A percentile compares a stretch with the other conserved stretches of the same genome.
These are phyloP conservation scores for Oemleria cerasiformis DNA, from an alignment of 306 rosid species.

Conservation along the genomic window DNA sequence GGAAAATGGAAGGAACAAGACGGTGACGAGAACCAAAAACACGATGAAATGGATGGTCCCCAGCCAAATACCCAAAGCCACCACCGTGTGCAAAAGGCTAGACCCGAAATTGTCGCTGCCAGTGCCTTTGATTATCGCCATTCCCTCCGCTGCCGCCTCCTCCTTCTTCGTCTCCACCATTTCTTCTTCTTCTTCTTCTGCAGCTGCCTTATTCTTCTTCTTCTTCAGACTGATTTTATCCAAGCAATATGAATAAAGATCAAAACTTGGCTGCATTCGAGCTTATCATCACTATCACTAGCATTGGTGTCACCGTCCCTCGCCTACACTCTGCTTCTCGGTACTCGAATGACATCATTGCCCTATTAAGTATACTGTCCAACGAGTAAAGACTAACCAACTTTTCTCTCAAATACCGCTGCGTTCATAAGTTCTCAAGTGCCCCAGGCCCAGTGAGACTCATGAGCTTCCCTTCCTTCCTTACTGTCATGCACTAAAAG, in stretches of 20 bases:
- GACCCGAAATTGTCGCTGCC: slow-evolving; percentile 31
- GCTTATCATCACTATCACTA: background rate
- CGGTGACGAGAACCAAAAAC: slow-evolving; percentile 42
- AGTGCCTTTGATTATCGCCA: slow-evolving; percentile 38
- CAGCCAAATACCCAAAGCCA: slow-evolving; percentile 60
- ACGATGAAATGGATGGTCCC: slow-evolving; percentile 68
- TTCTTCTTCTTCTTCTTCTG: background rate
- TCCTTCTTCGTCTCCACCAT: slow-evolving; percentile 7
- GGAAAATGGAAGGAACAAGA: slow-evolving; percentile 57
- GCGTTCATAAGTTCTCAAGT: too few relatives aligned
- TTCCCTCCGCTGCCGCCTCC: background rate
- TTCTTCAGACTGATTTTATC: background rate
- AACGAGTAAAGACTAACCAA: too few relatives aligned
- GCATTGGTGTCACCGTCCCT: slow-evolving; percentile 1
- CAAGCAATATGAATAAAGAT: background rate
- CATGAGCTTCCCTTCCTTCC: too few relatives aligned
- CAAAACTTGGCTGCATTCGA: background rate
- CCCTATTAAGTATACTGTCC: too few relatives aligned
- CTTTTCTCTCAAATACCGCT: too few relatives aligned
- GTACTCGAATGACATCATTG: too few relatives aligned
- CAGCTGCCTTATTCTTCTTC: background rate
- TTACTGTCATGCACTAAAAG: too few relatives aligned
- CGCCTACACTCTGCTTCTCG: background rate
- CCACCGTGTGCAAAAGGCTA: slow-evolving; percentile 20
- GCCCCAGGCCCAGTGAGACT: too few relatives aligned